A percentile compares a stretch with the other conserved stretches of the same genome.
Conservation (phyloP, 768 basidiomycete species). For the Hydnum rufescens region DNA sequence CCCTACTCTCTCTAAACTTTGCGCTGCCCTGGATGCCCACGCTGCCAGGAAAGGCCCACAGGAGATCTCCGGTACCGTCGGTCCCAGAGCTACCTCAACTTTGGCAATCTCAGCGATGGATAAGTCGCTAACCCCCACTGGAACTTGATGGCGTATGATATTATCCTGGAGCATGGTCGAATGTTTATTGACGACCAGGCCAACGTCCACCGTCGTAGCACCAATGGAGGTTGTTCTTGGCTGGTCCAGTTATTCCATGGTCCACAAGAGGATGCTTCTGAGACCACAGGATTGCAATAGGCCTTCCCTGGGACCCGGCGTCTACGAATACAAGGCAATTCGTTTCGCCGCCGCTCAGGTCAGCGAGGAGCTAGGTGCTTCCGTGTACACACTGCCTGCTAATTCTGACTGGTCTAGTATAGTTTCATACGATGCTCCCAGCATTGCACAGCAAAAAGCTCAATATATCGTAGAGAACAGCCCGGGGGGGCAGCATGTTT, state of each 20-base stretch:
- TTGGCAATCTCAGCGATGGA: neutral
- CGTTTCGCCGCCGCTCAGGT: conserved; percentile 36
- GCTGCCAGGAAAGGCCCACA: neutral
- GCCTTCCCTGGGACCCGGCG: conserved; percentile 11
- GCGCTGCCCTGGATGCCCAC: neutral
- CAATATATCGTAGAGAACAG: conserved; percentile 44
- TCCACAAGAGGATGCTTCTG: neutral
- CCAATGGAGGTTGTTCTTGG: neutral
- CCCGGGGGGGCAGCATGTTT: conserved; percentile 35
- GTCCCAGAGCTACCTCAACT: neutral
- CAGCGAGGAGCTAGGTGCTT: conserved; percentile 59
- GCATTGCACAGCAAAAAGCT: conserved; percentile 44
- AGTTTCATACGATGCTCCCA: conserved; percentile 58
- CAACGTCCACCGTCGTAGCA: neutral
- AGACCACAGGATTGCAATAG: neutral
- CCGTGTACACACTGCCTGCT: neutral
- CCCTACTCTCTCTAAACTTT: neutral
- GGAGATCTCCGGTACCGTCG: neutral
- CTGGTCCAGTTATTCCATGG: neutral
- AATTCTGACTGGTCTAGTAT: conserved; percentile 41
- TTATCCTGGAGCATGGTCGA: neutral
- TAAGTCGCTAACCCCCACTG: neutral
- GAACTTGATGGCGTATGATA: conserved; percentile 2
- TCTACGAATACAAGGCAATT: conserved; percentile 59
- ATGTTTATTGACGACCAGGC: conserved; percentile 1